A percentile compares a stretch with the other conserved stretches of the same genome.
phyloP scores from a whole-genome alignment of 2,329 filamentous ascomycete species.

The Cordyceps farinosa region DNA sequence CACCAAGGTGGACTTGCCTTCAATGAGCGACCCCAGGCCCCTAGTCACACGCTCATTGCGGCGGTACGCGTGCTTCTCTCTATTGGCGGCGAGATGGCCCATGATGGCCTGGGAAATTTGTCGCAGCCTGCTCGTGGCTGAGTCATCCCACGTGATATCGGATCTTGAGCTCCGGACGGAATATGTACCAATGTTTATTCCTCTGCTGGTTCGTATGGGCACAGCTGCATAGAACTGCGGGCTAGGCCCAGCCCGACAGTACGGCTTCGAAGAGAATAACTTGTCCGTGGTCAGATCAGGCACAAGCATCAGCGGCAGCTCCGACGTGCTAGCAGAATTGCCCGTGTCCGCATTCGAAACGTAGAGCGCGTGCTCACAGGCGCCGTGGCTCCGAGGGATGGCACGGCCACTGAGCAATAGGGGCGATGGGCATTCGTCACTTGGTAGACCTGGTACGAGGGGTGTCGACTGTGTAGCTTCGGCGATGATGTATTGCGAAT shows the following conservation, averaged over 20 bases:
- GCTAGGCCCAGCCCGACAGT: slow-evolving; percentile 22
- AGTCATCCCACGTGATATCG: slow-evolving; percentile 24
- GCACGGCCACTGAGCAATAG: slow-evolving; percentile 32
- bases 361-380: slow-evolving; percentile 25
- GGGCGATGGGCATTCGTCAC: slow-evolving; percentile 14
- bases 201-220: slow-evolving; percentile 37
- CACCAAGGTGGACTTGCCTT: slow-evolving; percentile 30
- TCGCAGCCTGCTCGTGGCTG: slow-evolving; percentile 26
- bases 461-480: slow-evolving; percentile 45
- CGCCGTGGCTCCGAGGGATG: slow-evolving; percentile 29
- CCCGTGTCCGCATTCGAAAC: no score
- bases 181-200: slow-evolving; percentile 42
- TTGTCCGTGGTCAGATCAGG: no score
- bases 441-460: slow-evolving; percentile 26
- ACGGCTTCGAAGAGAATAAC: slow-evolving; percentile 21
- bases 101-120: slow-evolving; percentile 32
- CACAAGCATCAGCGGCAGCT: no score
- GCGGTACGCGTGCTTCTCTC: slow-evolving; percentile 26
- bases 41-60: slow-evolving; percentile 36
- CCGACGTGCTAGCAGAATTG: no score
- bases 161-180: slow-evolving; percentile 29
- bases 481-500: slow-evolving; percentile 47
- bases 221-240: slow-evolving; percentile 39
- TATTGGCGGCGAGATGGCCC: slow-evolving; percentile 33
- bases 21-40: slow-evolving; percentile 35